Evolutionary conservation across 352 stramenopile genomes (phyloP).

Genomic region (Phytophthora pistaciae): DNA sequence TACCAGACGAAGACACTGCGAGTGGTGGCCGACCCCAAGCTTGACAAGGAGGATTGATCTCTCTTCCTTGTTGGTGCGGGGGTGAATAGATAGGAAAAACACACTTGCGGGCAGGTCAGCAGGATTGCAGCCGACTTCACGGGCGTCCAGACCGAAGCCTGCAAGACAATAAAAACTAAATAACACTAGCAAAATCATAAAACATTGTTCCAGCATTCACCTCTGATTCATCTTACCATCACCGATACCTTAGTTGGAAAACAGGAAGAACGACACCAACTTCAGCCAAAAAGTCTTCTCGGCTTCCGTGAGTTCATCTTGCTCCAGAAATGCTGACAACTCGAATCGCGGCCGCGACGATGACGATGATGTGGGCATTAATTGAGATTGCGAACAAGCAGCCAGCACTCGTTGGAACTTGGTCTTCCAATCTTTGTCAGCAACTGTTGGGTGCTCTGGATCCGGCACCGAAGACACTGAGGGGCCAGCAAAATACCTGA

Average conservation of each 20-base stretch:
- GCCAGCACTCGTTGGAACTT: slow-evolving; percentile 43
- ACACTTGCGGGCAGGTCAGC: slow-evolving; percentile 27
- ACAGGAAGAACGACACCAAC: slow-evolving; percentile 71
- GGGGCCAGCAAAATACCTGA: slow-evolving; percentile 47
- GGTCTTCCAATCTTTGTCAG: slow-evolving; percentile 45
- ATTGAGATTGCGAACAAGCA: slow-evolving; percentile 26
- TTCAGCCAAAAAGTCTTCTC: slow-evolving; percentile 68
- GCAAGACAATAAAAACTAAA: slow-evolving; percentile 48
- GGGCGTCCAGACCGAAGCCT: slow-evolving; percentile 15
- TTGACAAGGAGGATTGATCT: slow-evolving; percentile 16
- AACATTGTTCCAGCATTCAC: slow-evolving; percentile 10
- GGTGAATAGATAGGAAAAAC: slow-evolving; percentile 53
- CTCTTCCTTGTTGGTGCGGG: slow-evolving; percentile 17
- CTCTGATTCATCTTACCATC: slow-evolving; percentile 2
- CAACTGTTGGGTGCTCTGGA: slow-evolving; percentile 1
- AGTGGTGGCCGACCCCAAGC: slow-evolving; percentile 14
- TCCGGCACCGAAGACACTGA: slow-evolving; percentile 20
- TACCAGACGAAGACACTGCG: slow-evolving; percentile 10
- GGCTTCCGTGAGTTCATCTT: slow-evolving; percentile 38
- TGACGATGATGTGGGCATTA: not conserved
- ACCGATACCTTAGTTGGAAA: slow-evolving; percentile 32
- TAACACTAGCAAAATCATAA: slow-evolving; percentile 42
- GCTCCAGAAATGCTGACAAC: slow-evolving; percentile 40
- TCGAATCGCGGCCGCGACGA: slow-evolving; percentile 34
- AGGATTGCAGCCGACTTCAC: slow-evolving; percentile 3